These are phyloP conservation scores for Fusarium sp. DNA, from an alignment of 2,329 filamentous ascomycete species.

Conservation along the genomic window DNA sequence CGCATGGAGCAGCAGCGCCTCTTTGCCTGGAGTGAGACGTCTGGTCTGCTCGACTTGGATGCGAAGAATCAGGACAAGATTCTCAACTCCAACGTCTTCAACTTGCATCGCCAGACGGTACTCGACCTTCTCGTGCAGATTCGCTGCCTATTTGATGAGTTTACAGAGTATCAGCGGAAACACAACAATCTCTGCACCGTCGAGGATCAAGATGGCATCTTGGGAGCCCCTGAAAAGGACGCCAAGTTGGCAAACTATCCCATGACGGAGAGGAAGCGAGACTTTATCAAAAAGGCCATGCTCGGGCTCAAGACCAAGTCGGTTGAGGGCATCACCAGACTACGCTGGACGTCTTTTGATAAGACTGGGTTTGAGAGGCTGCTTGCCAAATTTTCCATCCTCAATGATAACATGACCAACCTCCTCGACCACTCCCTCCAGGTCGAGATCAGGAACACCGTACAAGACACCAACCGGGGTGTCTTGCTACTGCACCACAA, in stretches of 20 bases:
- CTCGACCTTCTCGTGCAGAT: slow-evolving; percentile 62
- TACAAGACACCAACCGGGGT: slow-evolving; percentile 61
- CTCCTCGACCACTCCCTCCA: slow-evolving; percentile 61
- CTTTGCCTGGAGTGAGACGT: slow-evolving; percentile 63
- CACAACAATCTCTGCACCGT: slow-evolving; percentile 53
- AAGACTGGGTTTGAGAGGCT: slow-evolving; percentile 59
- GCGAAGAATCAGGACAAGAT: slow-evolving; percentile 55
- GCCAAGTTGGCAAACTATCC: slow-evolving; percentile 59
- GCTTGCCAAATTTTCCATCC: slow-evolving; percentile 56
- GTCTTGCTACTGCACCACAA: slow-evolving; percentile 61
- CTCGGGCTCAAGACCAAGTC: slow-evolving; percentile 52
- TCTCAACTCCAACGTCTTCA: slow-evolving; percentile 60
- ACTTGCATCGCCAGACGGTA: slow-evolving; percentile 61
- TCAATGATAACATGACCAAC: slow-evolving; percentile 63
- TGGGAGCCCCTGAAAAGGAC: slow-evolving; percentile 57
- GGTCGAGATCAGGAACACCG: slow-evolving; percentile 60
- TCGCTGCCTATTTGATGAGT: slow-evolving; percentile 60
- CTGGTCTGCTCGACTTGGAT: slow-evolving; percentile 60
- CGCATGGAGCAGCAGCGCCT: slow-evolving; percentile 64
- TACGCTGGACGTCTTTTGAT: slow-evolving; percentile 60
- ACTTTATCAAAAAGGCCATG: slow-evolving; percentile 61
- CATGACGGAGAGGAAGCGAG: slow-evolving; percentile 53
- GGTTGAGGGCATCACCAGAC: slow-evolving; percentile 48
- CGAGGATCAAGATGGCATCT: slow-evolving; percentile 50
- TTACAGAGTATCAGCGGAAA: slow-evolving; percentile 55